These are phyloP conservation scores for Xylaria sp. DNA, from an alignment of 2,329 filamentous ascomycete species.

Conservation along the genomic window DNA sequence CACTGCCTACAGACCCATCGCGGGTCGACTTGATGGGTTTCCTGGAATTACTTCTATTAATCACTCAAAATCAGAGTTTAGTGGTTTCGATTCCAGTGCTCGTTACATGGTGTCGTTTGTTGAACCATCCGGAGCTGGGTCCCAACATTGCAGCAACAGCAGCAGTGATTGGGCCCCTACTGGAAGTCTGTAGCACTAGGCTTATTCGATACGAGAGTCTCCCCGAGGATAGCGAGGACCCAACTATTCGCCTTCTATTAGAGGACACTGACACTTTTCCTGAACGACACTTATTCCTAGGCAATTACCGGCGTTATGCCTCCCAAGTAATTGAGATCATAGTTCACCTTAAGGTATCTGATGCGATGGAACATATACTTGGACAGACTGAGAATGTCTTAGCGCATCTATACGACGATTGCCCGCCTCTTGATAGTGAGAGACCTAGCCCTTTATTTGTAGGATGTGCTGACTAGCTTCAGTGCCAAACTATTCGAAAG, in stretches of 20 bases:
- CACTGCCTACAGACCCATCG: constrained; percentile 65
- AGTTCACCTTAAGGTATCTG: constrained; percentile 81
- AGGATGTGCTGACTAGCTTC: constrained; percentile 38
- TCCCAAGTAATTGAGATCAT: constrained; percentile 87
- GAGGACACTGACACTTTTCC: constrained; percentile 96
- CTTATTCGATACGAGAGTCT: constrained; percentile 89
- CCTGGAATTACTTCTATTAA: constrained; percentile 79
- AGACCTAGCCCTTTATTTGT: constrained; percentile 1
- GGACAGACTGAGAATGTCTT: constrained; percentile 78
- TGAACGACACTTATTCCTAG: constrained; percentile 92
- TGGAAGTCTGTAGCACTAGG: constrained; percentile 85
- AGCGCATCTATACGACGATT: constrained; percentile 77
- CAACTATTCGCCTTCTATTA: constrained; percentile 82
- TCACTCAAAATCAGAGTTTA: constrained; percentile 86
- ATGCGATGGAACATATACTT: constrained; percentile 90
- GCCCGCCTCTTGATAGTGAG: constrained; percentile 73
- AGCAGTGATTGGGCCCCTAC: constrained; percentile 74
- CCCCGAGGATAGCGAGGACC: constrained; percentile 82
- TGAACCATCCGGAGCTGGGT: constrained; percentile 76
- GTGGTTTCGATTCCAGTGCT: constrained; percentile 93
- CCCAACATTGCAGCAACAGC: constrained; percentile 68
- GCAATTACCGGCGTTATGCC: constrained; percentile 94
- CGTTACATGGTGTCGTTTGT: constrained; percentile 86
- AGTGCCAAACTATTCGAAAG: constrained; percentile 72
- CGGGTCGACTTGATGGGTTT: constrained; percentile 76